Evolutionary conservation across 352 stramenopile genomes (phyloP), one percentile per base, ranked within the genome.

Genomic region (Globisporangium barbulae): DNA sequence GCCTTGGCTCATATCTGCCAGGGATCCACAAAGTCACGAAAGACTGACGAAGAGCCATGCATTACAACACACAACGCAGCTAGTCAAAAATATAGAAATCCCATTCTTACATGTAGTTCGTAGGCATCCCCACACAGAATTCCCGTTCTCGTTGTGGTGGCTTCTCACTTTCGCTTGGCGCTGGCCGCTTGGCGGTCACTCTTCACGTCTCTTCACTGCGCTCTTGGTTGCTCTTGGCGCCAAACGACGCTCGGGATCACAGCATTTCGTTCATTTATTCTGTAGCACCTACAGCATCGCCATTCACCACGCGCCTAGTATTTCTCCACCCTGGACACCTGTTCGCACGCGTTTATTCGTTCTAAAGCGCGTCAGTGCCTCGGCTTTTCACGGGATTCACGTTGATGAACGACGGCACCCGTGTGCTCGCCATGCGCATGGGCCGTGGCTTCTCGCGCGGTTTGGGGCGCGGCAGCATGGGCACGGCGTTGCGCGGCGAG

Each of bases 401-500:
- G 30, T 58, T 63, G 35, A 68, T 63, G 35, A 68, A 63, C 39
- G 53, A 48, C 15, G 62, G 62, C 8, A 15, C 45, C 45, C 54
- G 53, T 25, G 45, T 59, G 54, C 39, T 63, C 22, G 47, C 37
- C 45, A 63, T 45, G 25, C 62, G 54, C 62, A 63, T 53, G 5
- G 53, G 55, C 6, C 19, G 22, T 1, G 54, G 62, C 28, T 62
- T 68, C 54, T 68, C 62, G 30, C 61, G 61, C 54, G 54, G 62
- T 47, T 63, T 53, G 47, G 62, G 62, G 21, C 50, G 49, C 5
- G 76, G 70, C 50, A 72, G 72, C 47, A 66, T 72, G 0, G 72
- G 70, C n/a, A 69, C 49, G 17, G 66, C 68, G 48, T 81, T 64
- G 6, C 74, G 70, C 10, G 76, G 72, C 33, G 74, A 85, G 66